Evolutionary conservation across 768 basidiomycete genomes (phyloP), one percentile per base, ranked within the genome.

Genomic region (Termitomyces sp.): DNA sequence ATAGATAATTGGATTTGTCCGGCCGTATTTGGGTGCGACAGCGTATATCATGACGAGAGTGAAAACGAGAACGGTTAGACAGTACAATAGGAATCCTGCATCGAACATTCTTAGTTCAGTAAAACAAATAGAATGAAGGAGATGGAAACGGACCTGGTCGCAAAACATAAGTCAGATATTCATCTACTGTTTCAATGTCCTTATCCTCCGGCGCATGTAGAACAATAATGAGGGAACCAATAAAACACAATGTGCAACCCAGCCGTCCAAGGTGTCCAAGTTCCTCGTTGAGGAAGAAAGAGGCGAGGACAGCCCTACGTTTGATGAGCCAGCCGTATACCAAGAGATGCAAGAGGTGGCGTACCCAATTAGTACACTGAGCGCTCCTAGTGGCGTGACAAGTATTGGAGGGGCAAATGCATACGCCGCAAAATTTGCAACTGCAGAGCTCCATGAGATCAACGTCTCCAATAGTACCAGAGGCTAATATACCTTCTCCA

Each of bases 171-270:
- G 84, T 78, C 36, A 98, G 74, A 60, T 98, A 93, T 69, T 98
- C 91, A 66, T 97, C 95, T 6, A 99, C 94, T 0, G 94, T 98
- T 66, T 88, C 75, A 12, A 98, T 84, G 20, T 88, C 87, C 69
- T 94, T 95, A 80, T 99, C 97, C 68, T 93, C 93, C 6, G 97
- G 97, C 8, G 97, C 95, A 64, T 99, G 95, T 0, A 99, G 79
- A 37, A 99, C 91, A 62, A 99, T 98, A 65, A 98, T 90, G 55
- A 98, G 76, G 8, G 93, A 94, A 9, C 96, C 96, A 24, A 94
- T 77, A 12, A 94, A 71, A 69, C 90, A 95, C 43, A 93, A 71
- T 18, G 89, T 82, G 67, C 94, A 96, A 45, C 93, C 94, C 0
- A 92, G 79, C 44, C 92, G 82, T 48, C 97, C 97, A 8, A 98